Conservation (phyloP, 192 early-diverging fungal species). For the Gryganskiella cystojenkinii region DNA sequence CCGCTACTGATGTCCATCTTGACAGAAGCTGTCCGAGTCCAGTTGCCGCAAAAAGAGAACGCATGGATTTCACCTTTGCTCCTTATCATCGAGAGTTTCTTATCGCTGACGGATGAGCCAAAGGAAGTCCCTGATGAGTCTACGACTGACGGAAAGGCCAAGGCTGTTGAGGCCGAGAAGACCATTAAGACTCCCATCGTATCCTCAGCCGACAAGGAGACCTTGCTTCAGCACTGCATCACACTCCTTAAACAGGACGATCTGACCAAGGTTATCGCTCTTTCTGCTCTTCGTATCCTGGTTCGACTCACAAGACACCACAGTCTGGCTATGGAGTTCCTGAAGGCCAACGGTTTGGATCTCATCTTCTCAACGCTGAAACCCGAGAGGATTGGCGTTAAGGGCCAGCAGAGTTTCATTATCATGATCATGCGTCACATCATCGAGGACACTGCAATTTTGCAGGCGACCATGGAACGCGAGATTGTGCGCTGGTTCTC, state of each 20-base stretch:
- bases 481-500: slow-evolving; percentile 83
- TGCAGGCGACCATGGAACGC: slow-evolving; percentile 76
- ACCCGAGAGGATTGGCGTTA: slow-evolving; percentile 71
- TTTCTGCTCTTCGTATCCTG: slow-evolving; percentile 82
- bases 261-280: slow-evolving; percentile 58
- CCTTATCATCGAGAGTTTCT: slow-evolving; percentile 71
- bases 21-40: slow-evolving; percentile 12
- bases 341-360: slow-evolving; percentile 73
- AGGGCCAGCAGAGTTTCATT: slow-evolving; percentile 82
- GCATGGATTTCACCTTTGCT: slow-evolving; percentile 69
- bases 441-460: slow-evolving; percentile 75
- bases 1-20: slow-evolving; percentile 35
- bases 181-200: slow-evolving; percentile 59
- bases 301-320: slow-evolving; percentile 85
- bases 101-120: slow-evolving; percentile 75
- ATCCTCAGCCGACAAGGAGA: slow-evolving; percentile 32
- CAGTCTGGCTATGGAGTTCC: slow-evolving; percentile 70
- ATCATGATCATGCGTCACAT: slow-evolving; percentile 92
- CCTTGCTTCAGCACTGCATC: slow-evolving; percentile 53
- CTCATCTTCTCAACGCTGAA: slow-evolving; percentile 70
- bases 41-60: slow-evolving; percentile 31
- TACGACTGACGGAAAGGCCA: slow-evolving; percentile 33
- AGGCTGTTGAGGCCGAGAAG: slow-evolving; percentile 32
- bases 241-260: slow-evolving; percentile 50
- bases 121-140: slow-evolving; percentile 36